Evolutionary conservation across 495 filamentous ascomycete genomes (phyloP), one percentile per base, ranked within the genome.

Genomic region (Daldinia bambusicola): DNA sequence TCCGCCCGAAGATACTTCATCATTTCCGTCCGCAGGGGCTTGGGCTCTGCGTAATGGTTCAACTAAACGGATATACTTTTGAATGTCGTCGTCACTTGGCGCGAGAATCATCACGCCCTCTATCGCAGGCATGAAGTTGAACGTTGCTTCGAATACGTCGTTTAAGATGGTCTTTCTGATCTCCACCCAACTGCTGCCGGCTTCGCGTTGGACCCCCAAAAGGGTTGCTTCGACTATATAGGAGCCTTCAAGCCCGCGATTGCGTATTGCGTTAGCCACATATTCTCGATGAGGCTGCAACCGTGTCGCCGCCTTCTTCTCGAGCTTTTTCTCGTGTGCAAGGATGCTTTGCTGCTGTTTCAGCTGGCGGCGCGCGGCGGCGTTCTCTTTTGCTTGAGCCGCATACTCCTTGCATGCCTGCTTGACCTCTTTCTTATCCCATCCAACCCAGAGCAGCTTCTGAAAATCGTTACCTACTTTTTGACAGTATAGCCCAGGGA

Each of bases 391-490:
- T 4, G 63, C 63, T 31, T 52, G 3, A 10, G 18, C n/a, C 22
- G 55, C 22, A 26, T 59, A 66, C 32, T 53, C 31, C 43, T 60
- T 66, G 32, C 63, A 66, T 18, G 36, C 37, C 16, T 59, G 30
- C 22, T 66, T 66, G 20, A 66, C 63, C 8, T 31, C 55, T 45
- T 66, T 58, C 43, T 60, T 66, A 14, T 66, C 55, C 63, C 63
- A 66, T 51, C 63, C 63, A 45, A 66, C 22, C 55, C 55, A 66
- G 20, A 66, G 63, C 43, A 59, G 40, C 55, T 51, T 66, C 30
- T 66, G 55, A 41, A 59, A 60, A 43, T 60, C 55, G 36, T 43
- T 60, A 22, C 55, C 55, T 34, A 51, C 55, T 20, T 60, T 66
- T 43, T 66, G 63, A 30, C 18, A 10, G 26, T 60, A 60, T 20